Evolutionary conservation across 2,329 filamentous ascomycete genomes (phyloP), one percentile per base, ranked within the genome.

Genomic region (Diaporthe ilicicola): DNA sequence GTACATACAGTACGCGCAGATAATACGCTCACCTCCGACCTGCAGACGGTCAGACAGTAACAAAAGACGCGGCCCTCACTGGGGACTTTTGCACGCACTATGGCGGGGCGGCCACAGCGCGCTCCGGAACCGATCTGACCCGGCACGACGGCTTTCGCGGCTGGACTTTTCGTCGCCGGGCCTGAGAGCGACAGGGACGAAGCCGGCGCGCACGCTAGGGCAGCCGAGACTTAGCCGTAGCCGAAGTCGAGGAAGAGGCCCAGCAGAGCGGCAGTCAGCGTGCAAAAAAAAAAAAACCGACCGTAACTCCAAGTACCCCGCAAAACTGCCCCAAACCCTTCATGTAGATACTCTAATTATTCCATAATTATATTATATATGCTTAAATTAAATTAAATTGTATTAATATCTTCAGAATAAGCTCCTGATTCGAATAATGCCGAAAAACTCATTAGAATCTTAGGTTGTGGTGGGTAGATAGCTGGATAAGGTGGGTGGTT

Each of bases 191-290:
- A 44, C 56, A 34, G 42, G n/a, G 56, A 62, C 42, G 42, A 48
- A 19, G 42, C 42, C 42, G 56, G 32, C 27, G 27, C 13, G 42
- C 19, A 24, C 22, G 24, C 27, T 19, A 32, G 9, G 9, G 55
- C 22, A 62, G 56, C 56, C 56, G 56, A 62, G 39, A 34, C 39
- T 48, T 34, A 62, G 39, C 56, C 56, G 39, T 62, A 62, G 56
- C 56, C 56, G 56, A 61, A 61, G 39, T n/a, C 8, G 13, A 27
- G 22, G 22, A 27, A 12, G 22, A 9, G 10, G 2, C 24, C 48
- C 48, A 29, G 48, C 22, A 50, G 22, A 22, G 48, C n/a, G n/a
- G n/a, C n/a, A n/a, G n/a, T n/a, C n/a, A n/a, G n/a, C n/a, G n/a
- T n/a, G n/a, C n/a, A n/a, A n/a, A n/a, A n/a, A n/a, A n/a, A n/a